Evolutionary conservation across 2,329 filamentous ascomycete genomes (phyloP), one percentile per base, ranked within the genome.

Genomic region (Trichoderma sp.): DNA sequence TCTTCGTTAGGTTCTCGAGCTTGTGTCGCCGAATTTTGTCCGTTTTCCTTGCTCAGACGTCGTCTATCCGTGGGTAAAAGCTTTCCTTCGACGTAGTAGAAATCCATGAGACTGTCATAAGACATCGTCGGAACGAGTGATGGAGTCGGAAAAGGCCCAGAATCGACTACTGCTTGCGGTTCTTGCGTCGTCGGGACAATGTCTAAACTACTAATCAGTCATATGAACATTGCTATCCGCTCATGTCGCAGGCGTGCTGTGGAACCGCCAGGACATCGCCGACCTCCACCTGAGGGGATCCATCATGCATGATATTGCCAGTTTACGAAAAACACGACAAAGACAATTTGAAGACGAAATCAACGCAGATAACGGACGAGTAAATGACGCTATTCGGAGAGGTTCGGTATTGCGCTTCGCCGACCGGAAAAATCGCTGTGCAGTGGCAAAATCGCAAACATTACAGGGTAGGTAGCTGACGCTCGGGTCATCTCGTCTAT

Each of bases 231-330:
- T 3, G 21, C 2, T 3, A 31, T 55, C 29, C 27, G 19, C 58
- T 40, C 4, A 47, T 61, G 58, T 61, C 58, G 58, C 37, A 49
- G 58, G 27, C 43, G 37, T 33, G 58, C 11, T 61, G 24, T 61
- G 58, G 58, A 60, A 61, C 58, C 27, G 24, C 40, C 58, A 49
- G 37, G 58, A 61, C 58, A 31, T 61, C 58, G 58, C 24, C 58
- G 58, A 61, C 58, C 27, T 61, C 58, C 58, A 61, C 58, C 40
- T 5, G 4, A 11, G 47, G 43, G 47, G 47, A 49, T 21, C n/a
- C 47, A 49, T 8, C 43, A 49, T 49, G 47, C 47, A 49, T 11
- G 47, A 21, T 13, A 49, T 49, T 13, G 47, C 47, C 19, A 16
- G 47, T 49, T 49, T n/a, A 49, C 47, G 47, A 24, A 21, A 49